Conservation (phyloP, 805 yeast genomes). For the Cyberlindnera veronae region DNA sequence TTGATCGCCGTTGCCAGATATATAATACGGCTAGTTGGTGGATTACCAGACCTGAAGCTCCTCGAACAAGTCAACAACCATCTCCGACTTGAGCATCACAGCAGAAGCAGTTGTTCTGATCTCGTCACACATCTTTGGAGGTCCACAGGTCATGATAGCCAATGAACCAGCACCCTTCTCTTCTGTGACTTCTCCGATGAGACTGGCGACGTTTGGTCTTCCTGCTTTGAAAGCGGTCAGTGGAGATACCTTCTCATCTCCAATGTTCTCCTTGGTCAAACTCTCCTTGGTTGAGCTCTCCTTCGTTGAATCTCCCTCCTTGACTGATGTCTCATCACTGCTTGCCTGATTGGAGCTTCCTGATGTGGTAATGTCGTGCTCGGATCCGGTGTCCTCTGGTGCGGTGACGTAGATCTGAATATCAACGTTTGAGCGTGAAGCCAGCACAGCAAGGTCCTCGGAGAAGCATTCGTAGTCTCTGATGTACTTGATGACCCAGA, state of each 20-base stretch:
- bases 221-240: background rate
- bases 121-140: constrained; percentile 53
- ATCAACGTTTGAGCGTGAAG: constrained; percentile 21
- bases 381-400: background rate
- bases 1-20: too few species aligned
- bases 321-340: background rate
- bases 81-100: constrained; percentile 36
- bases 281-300: too few species aligned
- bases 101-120: constrained; percentile 44
- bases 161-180: constrained; percentile 29
- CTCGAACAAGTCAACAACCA: constrained; percentile 67
- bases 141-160: constrained; percentile 64
- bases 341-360: background rate
- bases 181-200: too few species aligned
- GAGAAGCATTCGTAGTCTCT: constrained; percentile 46
- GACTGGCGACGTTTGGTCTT: constrained; percentile 1
- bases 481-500: constrained; percentile 62
- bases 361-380: background rate
- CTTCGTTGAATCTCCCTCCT: too few species aligned
- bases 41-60: constrained; percentile 79
- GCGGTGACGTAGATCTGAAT: constrained; percentile 38
- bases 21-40: too few species aligned
- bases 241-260: too few species aligned
- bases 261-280: too few species aligned
- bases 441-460: constrained; percentile 37